phyloP scores from a whole-genome alignment of 352 stramenopile species.

The Globisporangium okanoganense region DNA sequence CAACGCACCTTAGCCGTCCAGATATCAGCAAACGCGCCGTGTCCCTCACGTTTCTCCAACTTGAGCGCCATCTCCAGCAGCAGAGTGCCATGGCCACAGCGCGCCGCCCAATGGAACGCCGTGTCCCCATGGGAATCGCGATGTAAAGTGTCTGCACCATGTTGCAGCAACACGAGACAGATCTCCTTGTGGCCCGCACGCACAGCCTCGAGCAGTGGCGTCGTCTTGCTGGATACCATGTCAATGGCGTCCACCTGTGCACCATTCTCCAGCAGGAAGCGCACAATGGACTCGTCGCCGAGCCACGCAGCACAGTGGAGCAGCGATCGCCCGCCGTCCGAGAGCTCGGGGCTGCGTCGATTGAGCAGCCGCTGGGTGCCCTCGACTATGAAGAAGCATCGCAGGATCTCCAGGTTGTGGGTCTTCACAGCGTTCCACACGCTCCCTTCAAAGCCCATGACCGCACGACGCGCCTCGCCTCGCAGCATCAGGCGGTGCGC shows the following conservation, averaged over 20 bases:
- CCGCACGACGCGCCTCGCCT: slow-evolving; percentile 44
- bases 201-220: slow-evolving; percentile 57
- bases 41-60: slow-evolving; percentile 24
- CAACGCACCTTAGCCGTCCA: slow-evolving; percentile 49
- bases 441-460: slow-evolving; percentile 50
- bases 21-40: slow-evolving; percentile 20
- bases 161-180: slow-evolving; percentile 40
- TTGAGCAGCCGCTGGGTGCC: slow-evolving; percentile 36
- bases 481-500: slow-evolving; percentile 39
- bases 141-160: slow-evolving; percentile 38
- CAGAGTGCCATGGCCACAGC: slow-evolving; percentile 45
- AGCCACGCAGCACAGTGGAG: slow-evolving; percentile 62
- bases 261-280: slow-evolving; percentile 42
- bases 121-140: slow-evolving; percentile 60
- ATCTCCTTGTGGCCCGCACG: slow-evolving; percentile 43
- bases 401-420: slow-evolving; percentile 48
- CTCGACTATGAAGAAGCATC: slow-evolving; percentile 64
- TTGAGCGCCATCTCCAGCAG: slow-evolving; percentile 43
- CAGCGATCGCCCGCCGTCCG: slow-evolving; percentile 55
- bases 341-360: slow-evolving; percentile 31
- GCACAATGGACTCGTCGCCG: slow-evolving; percentile 24
- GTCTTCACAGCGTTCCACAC: slow-evolving; percentile 49
- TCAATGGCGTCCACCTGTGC: slow-evolving; percentile 53
- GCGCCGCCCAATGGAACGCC: slow-evolving; percentile 63
- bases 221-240: slow-evolving; percentile 42